Base-by-base conservation (phyloP, 164 flowering plant species). In the Santalum album region DNA sequence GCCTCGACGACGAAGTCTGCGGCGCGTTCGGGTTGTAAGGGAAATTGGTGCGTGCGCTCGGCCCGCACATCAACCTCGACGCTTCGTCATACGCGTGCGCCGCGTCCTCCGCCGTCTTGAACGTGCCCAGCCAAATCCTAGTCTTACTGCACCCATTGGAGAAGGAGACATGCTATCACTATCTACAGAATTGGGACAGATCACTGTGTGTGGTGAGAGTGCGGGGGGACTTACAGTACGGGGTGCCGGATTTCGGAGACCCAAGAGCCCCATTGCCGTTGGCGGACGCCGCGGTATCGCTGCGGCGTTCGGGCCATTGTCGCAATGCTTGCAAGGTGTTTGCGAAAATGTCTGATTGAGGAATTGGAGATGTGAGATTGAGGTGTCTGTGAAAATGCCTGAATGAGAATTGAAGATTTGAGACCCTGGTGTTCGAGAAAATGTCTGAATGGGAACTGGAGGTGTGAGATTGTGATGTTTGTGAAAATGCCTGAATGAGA, bases 91-190 rank as follows among this genome's bases (percentile, higher is more conserved):
- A 88, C 3, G 92, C 96, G 49, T 83, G 36, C 1, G 96, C 96
- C 1, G 96, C 96, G 43, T 88, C 91, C 55, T 87, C 96, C 0
- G 91, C 96, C n/a, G 96, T 87, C 51, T 84, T 91, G 53, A 84
- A 87, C 14, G 96, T 87, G 16, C 96, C 96, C 7, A 87, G 66
- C 96, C 96, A 87, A 50, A 87, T 84, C 61, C 96, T 76, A 1
- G 96, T 84, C 66, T 87, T 87, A 70, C 96, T n/a, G n/a, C n/a
- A n/a, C n/a, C n/a, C n/a, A n/a, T n/a, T n/a, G n/a, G n/a, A n/a
- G n/a, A n/a, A n/a, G n/a, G n/a, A n/a, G n/a, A n/a, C n/a, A n/a
- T n/a, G n/a, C n/a, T n/a, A n/a, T n/a, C n/a, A n/a, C n/a, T n/a
- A n/a, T n/a, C n/a, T n/a, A n/a, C n/a, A n/a, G n/a, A n/a, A n/a